phyloP scores from a whole-genome alignment of 257 asterid genomes.

The Lavandula angustifolia region DNA sequence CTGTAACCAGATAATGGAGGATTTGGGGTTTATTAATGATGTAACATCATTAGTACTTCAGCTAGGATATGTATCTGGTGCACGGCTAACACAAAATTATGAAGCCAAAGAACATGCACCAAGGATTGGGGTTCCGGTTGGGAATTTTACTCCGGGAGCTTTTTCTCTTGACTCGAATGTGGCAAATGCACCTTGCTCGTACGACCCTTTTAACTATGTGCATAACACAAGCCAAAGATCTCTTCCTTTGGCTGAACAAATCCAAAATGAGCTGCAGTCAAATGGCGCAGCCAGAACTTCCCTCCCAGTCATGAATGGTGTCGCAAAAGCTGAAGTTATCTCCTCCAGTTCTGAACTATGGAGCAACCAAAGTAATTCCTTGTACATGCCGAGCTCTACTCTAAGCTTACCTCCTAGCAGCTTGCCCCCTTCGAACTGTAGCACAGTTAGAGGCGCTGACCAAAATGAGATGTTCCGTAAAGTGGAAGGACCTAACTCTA shows the following conservation, averaged over 20 bases:
- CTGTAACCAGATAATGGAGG: conserved; percentile 66
- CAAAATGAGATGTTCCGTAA: conserved; percentile 40
- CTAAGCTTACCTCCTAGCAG: conserved; percentile 35
- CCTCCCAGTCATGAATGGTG: conserved; percentile 31
- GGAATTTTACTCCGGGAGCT: conserved; percentile 35
- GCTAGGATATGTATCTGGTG: conserved; percentile 66
- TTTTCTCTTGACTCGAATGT: conserved; percentile 36
- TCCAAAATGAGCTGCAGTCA: conserved; percentile 34
- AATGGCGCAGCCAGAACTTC: conserved; percentile 30
- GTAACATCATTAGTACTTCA: conserved; percentile 60
- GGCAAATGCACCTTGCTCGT: conserved; percentile 32
- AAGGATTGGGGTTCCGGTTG: conserved; percentile 45
- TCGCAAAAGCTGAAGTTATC: conserved; percentile 63
- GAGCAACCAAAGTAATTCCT: conserved; percentile 48
- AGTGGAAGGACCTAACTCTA: conserved; percentile 36
- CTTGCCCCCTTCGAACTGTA: conserved; percentile 29
- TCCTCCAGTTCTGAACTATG: conserved; percentile 56
- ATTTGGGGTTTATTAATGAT: conserved; percentile 59
- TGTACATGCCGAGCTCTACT: conserved; percentile 30
- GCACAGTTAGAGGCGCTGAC: conserved; percentile 32
- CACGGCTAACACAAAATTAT: conserved; percentile 50
- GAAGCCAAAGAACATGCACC: conserved; percentile 44
- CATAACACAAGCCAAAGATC: conserved; percentile 38
- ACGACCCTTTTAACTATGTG: conserved; percentile 33
- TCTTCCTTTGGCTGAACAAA: conserved; percentile 36